A percentile compares a stretch with the other conserved stretches of the same genome.
Conservation (phyloP, 768 basidiomycete species). For the Rhizopogon sp. region DNA sequence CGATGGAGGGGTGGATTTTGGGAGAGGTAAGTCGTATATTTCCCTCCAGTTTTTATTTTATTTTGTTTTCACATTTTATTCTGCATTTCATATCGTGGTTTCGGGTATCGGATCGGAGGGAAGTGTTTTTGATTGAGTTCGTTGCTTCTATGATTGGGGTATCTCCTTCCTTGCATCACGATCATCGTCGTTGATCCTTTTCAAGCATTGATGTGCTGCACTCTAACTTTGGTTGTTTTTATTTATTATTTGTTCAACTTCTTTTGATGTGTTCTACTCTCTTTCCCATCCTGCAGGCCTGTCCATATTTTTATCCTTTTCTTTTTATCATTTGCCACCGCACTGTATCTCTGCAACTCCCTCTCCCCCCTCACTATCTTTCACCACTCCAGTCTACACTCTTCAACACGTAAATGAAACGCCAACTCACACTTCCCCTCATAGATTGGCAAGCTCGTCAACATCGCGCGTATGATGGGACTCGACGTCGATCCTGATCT, state of each 20-base stretch:
- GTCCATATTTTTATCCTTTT: conserved; percentile 6
- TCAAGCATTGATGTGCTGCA: not conserved
- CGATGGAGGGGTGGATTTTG: not conserved
- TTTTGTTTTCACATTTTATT: too few species aligned
- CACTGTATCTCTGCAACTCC: too few species aligned
- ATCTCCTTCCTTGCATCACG: not conserved
- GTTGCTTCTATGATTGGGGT: not conserved
- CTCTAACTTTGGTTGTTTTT: not conserved
- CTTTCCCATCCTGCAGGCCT: not conserved
- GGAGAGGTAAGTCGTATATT: not conserved
- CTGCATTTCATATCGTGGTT: too few species aligned
- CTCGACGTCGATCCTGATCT: conserved; percentile 57
- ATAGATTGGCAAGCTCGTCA: conserved; percentile 68
- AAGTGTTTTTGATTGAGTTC: too few species aligned
- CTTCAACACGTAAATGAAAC: not conserved
- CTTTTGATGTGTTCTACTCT: not conserved
- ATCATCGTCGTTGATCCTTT: not conserved
- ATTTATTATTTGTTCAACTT: not conserved
- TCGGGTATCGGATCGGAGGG: too few species aligned
- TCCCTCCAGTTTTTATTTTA: too few species aligned
- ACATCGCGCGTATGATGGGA: conserved; percentile 58
- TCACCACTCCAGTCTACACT: not conserved
- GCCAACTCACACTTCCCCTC: not conserved
- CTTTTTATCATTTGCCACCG: conserved; percentile 5
- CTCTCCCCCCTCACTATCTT: not conserved